Percentiles rank a stretch among this genome's conserved stretches.
Conservation (phyloP, 352 stramenopile genomes). For the Discostella stelligera region DNA sequence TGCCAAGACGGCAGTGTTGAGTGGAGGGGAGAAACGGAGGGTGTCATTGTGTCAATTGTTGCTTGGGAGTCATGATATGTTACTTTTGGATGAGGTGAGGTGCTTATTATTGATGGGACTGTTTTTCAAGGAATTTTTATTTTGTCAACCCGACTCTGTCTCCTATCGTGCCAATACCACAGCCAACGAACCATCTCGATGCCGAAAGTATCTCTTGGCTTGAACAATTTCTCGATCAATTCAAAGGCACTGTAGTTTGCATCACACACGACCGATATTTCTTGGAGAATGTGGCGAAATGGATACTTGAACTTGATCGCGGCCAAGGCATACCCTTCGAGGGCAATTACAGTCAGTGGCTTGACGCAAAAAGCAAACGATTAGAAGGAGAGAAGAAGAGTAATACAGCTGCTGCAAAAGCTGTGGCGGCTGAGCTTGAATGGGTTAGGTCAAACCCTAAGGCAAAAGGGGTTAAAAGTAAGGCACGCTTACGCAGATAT, state of each 20-base stretch:
- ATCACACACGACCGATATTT: conserved; percentile 99
- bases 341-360: conserved; percentile 97
- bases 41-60: conserved; percentile 86
- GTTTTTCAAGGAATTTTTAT: neutral
- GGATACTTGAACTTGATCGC: conserved; percentile 96
- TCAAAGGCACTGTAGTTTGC: conserved; percentile 94
- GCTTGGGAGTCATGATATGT: conserved; percentile 94
- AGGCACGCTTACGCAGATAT: conserved; percentile 87
- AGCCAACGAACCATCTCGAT: conserved; percentile 86
- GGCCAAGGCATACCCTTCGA: conserved; percentile 93
- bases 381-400: conserved; percentile 93
- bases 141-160: neutral
- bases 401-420: conserved; percentile 88
- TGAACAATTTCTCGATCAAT: conserved; percentile 93
- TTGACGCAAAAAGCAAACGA: conserved; percentile 92
- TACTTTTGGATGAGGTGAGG: conserved; percentile 90
- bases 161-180: conserved; percentile 6
- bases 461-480: conserved; percentile 88
- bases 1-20: conserved; percentile 76
- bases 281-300: conserved; percentile 95
- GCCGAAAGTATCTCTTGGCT: conserved; percentile 95
- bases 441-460: conserved; percentile 91
- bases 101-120: neutral
- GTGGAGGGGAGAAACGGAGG: conserved; percentile 83
- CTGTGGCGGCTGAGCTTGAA: conserved; percentile 90